Evolutionary conservation across 495 filamentous ascomycete species (phyloP), one percentile per base, ranked within the genome.

Genomic region (Margaritispora aquatica): DNA sequence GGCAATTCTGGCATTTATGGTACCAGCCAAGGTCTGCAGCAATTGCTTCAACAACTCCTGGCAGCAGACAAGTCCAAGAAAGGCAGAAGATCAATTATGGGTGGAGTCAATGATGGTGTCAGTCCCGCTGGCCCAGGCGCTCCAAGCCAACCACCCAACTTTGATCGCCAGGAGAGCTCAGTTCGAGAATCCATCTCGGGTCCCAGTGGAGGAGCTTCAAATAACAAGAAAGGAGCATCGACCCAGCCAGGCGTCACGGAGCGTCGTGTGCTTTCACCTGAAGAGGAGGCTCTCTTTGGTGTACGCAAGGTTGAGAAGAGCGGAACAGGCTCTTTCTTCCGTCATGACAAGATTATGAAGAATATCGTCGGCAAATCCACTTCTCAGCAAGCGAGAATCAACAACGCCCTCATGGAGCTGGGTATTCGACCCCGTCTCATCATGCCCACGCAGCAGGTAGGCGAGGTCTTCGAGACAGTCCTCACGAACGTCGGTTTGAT

Each of bases 51-150:
- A 63, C 88, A 85, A 54, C 84, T 98, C 51, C 75, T 81, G 66
- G 83, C 81, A 58, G 82, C 84, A 36, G 91, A 97, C 72, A 93
- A 93, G 68, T 85, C 82, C 63, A 96, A 96, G 75, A 96, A 96
- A 68, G 19, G 19, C 38, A 81, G 87, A 51, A 82, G 82, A 58
- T 80, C 78, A 19, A 69, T 87, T 17, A 78, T 87, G 66, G 88
- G 82, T 11, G 72, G 79, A n/a, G n/a, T n/a, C n/a, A n/a, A n/a
- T 20, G 85, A 87, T 48, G 77, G 70, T 7, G 66, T 75, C 19
- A 67, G 61, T 55, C 61, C 65, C n/a, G 80, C 76, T 56, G 69
- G 71, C 44, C 67, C 68, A 21, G 65, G 66, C 19, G 65, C 34
- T 60, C 53, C 62, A 48, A 47, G 70, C 57, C 66, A 65, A 55